Evolutionary conservation across 371 early-diverging fungal species (phyloP), one percentile per base, ranked within the genome.

Genomic region (Paraphysoderma sedebokerense): DNA sequence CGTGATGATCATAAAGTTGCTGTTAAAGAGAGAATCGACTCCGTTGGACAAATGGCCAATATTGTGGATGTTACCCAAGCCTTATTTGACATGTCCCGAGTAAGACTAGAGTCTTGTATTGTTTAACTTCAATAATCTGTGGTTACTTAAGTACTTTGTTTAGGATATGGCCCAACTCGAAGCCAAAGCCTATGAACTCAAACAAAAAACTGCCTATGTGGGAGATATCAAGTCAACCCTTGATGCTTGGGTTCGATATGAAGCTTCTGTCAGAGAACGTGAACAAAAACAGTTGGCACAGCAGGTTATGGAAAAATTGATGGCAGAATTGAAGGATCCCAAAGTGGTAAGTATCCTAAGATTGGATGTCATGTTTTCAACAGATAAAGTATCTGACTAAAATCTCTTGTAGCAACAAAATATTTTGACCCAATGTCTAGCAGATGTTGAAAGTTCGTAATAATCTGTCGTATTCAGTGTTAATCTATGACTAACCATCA

Each of bases 171-270:
- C 92, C 50, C 59, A 75, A 50, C 75, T 92, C 59, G 89, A 91
- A 62, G 87, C 90, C 41, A 78, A 91, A 67, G 82, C 87, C 44
- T 92, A 85, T 58, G 82, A 83, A 66, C 74, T 91, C 53, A 86
- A 95, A 80, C 95, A 95, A 66, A 70, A 78, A 57, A 83, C 81
- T 40, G 74, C 80, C 53, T 76, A 85, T 58, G 72, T 80, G 48
- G 40, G 65, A 33, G 92, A 95, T 67, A 76, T 85, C 62, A 89
- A 89, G 79, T 31, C 72, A 23, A 82, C 85, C 52, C 70, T 95
- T 26, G 95, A 95, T 66, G 79, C 84, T 39, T 92, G 92, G 92
- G 92, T 92, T 41, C 92, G 95, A 59, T 85, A 92, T 60, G 92
- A 95, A 70, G 72, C 82, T 58, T 71, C 72, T 31, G 70, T 95